Evolutionary conservation across 371 early-diverging fungal genomes (phyloP).

Genomic region (Actinomortierella ambigua): DNA sequence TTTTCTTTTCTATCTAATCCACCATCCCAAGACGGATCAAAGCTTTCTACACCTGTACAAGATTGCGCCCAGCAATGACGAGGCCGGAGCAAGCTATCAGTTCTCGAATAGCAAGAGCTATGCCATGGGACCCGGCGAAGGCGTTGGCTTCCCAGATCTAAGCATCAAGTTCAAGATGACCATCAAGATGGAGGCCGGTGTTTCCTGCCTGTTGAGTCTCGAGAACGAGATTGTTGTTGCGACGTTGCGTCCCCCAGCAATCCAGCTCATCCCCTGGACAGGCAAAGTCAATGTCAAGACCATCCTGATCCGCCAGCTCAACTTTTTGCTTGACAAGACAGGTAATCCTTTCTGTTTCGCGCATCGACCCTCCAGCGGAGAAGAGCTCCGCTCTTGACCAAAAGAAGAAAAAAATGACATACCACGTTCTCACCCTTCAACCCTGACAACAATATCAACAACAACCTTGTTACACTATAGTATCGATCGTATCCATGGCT

Average conservation of each 20-base stretch:
- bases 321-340: conserved; percentile 36
- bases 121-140: conserved; percentile 42
- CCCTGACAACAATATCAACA: no score
- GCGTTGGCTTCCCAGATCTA: conserved; percentile 38
- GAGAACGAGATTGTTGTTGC: conserved; percentile 41
- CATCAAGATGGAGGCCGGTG: conserved; percentile 46
- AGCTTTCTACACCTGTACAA: conserved; percentile 41
- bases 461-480: background rate
- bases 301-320: conserved; percentile 40
- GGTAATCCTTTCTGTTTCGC: no score
- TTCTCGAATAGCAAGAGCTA: conserved; percentile 43
- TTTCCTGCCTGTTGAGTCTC: conserved; percentile 36
- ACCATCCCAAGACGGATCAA: conserved; percentile 30
- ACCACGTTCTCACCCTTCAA: no score
- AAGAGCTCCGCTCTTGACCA: no score
- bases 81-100: conserved; percentile 32
- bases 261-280: conserved; percentile 41
- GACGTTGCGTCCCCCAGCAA: conserved; percentile 37
- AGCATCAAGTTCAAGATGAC: conserved; percentile 47
- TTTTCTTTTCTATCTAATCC: background rate
- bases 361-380: no score
- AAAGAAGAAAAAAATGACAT: no score
- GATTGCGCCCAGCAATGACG: conserved; percentile 28
- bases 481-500: conserved; percentile 39
- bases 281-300: conserved; percentile 47